phyloP scores from a whole-genome alignment of 2,329 filamentous ascomycete species.

The Thermothelomyces thermophilus region DNA sequence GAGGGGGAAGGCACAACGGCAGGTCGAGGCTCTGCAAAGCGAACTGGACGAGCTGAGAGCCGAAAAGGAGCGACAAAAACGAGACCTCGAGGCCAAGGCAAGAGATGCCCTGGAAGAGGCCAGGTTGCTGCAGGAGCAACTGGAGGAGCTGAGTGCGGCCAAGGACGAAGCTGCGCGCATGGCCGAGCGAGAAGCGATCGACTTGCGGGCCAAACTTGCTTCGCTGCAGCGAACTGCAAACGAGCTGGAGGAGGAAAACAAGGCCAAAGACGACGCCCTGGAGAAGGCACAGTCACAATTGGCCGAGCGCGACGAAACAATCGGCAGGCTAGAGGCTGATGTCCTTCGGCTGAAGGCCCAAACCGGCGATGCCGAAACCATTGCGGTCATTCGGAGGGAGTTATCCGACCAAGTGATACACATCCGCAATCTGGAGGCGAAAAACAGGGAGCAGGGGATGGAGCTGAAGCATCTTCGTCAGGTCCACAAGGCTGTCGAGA shows the following conservation, averaged over 20 bases:
- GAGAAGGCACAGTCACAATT: slow-evolving; percentile 60
- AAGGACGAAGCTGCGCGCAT: slow-evolving; percentile 65
- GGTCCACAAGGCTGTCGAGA: slow-evolving; percentile 76
- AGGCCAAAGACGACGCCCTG: slow-evolving; percentile 49
- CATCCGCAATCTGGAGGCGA: slow-evolving; percentile 74
- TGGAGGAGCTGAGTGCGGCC: slow-evolving; percentile 60
- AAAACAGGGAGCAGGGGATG: slow-evolving; percentile 68
- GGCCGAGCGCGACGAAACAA: slow-evolving; percentile 60
- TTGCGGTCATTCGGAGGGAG: slow-evolving; percentile 79
- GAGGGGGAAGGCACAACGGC: slow-evolving; percentile 42
- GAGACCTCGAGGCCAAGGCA: slow-evolving; percentile 60
- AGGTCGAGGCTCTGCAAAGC: slow-evolving; percentile 43
- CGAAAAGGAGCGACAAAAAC: slow-evolving; percentile 48
- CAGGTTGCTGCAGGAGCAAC: slow-evolving; percentile 69
- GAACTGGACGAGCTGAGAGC: slow-evolving; percentile 50
- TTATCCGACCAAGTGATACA: slow-evolving; percentile 88
- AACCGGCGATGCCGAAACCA: slow-evolving; percentile 77
- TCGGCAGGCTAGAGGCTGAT: slow-evolving; percentile 73
- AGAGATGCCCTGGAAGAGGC: slow-evolving; percentile 68
- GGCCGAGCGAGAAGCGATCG: slow-evolving; percentile 47
- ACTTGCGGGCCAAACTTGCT: slow-evolving; percentile 47
- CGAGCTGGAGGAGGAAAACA: slow-evolving; percentile 54
- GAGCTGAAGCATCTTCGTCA: slow-evolving; percentile 80
- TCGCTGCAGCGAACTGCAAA: slow-evolving; percentile 43
- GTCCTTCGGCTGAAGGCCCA: slow-evolving; percentile 79